A percentile compares a stretch with the other conserved stretches of the same genome.
These are phyloP conservation scores for Strobilomyces dryophilus DNA, from an alignment of 768 basidiomycete genomes.

Conservation along the genomic window DNA sequence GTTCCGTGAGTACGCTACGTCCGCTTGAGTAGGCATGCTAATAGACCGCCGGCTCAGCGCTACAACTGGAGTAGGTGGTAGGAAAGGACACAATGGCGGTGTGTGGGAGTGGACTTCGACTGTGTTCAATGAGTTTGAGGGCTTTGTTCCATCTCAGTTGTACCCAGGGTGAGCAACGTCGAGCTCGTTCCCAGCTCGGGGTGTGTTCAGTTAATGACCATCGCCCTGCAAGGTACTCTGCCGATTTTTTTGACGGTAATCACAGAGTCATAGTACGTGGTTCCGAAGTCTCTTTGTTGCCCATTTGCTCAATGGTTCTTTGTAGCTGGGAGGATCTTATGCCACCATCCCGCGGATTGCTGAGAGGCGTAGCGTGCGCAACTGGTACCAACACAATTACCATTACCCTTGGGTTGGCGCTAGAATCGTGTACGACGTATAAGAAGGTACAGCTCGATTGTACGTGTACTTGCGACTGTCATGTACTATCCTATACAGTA, in stretches of 20 bases:
- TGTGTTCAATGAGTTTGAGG: conserved; percentile 62
- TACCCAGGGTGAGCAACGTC: conserved; percentile 73
- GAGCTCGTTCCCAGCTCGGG: neutral
- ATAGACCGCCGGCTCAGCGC: conserved; percentile 40
- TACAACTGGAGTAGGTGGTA: conserved; percentile 57
- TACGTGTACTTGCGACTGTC: conserved; percentile 3
- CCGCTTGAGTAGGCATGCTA: neutral
- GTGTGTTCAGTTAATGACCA: neutral
- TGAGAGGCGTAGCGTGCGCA: conserved; percentile 71
- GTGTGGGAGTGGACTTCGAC: conserved; percentile 99
- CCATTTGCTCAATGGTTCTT: neutral
- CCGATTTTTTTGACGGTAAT: conserved; percentile 87
- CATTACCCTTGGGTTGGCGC: conserved; percentile 87
- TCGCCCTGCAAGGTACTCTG: conserved; percentile 52
- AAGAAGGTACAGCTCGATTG: neutral
- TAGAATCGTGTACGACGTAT: conserved; percentile 54
- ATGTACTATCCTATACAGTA: conserved; percentile 12
- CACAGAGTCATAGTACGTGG: conserved; percentile 83
- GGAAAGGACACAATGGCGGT: conserved; percentile 84
- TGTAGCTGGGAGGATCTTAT: conserved; percentile 85
- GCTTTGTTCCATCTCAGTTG: conserved; percentile 67
- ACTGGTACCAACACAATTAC: conserved; percentile 93
- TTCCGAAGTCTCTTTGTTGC: neutral
- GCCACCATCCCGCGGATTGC: conserved; percentile 81
- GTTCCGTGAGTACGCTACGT: conserved; percentile 59